Evolutionary conservation across 306 rosid species (phyloP).

Genomic region (Prunus fruticosa): DNA sequence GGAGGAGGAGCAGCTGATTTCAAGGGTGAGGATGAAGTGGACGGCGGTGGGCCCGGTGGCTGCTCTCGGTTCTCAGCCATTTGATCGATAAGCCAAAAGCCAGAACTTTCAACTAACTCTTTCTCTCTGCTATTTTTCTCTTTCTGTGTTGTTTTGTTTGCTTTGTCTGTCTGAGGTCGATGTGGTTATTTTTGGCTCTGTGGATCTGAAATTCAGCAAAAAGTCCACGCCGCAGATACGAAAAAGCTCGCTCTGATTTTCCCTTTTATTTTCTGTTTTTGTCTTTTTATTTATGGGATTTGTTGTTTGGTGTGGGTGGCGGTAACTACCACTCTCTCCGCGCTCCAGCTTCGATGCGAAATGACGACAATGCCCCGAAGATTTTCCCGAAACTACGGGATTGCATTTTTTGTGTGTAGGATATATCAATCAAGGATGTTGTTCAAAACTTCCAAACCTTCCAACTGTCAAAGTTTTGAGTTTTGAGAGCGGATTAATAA

Average conservation of each 20-base stretch:
- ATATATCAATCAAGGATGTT: too few species aligned
- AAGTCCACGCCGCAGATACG: constrained; percentile 64
- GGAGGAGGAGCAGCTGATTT: constrained; percentile 15
- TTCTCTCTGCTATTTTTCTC: neutral
- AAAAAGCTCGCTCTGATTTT: constrained; percentile 2
- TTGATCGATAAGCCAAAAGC: constrained; percentile 6
- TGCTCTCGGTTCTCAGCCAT: constrained; percentile 45
- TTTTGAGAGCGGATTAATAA: too few species aligned
- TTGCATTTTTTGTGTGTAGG: too few species aligned
- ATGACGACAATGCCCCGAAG: too few species aligned
- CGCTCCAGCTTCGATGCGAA: too few species aligned
- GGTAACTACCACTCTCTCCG: too few species aligned
- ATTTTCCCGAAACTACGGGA: too few species aligned
- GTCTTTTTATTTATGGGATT: neutral
- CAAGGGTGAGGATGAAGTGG: constrained; percentile 31
- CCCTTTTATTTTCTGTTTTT: neutral
- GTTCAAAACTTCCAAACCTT: too few species aligned
- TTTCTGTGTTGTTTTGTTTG: neutral
- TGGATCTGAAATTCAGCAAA: constrained; percentile 54
- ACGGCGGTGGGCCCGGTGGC: constrained; percentile 12
- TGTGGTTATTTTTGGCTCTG: neutral
- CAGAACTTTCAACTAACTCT: neutral
- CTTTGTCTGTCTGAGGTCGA: neutral
- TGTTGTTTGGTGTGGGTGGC: too few species aligned
- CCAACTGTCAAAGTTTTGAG: too few species aligned